phyloP scores from a whole-genome alignment of 257 asterid genomes.

The Solanum piurae region DNA sequence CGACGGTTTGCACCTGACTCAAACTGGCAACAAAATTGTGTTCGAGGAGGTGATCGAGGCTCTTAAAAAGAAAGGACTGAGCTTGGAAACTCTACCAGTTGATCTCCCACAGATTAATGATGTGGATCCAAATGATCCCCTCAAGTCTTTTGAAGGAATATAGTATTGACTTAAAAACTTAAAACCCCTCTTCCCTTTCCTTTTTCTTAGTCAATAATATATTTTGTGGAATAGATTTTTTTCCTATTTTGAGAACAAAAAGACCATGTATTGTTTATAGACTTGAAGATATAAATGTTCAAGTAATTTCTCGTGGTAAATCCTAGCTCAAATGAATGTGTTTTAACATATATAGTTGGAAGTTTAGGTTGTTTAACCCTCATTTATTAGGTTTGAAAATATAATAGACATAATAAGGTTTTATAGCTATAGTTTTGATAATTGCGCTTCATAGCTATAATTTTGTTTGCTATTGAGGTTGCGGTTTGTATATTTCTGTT shows the following conservation, averaged over 20 bases:
- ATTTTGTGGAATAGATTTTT: neutral
- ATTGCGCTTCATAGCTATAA: too few relatives aligned
- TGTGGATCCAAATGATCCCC: conserved; percentile 49
- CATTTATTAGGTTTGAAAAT: too few relatives aligned
- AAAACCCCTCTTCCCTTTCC: neutral
- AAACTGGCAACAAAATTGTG: conserved; percentile 43
- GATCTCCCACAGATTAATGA: conserved; percentile 41
- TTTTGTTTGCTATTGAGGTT: too few relatives aligned
- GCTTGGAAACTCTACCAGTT: conserved; percentile 28
- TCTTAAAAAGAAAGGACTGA: conserved; percentile 30
- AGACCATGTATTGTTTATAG: neutral
- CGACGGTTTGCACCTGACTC: conserved; percentile 69
- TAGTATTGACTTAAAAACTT: neutral
- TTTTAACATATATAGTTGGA: neutral
- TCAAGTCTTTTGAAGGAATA: conserved; percentile 32
- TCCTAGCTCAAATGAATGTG: neutral
- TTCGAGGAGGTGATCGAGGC: conserved; percentile 40
- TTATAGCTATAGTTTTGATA: too few relatives aligned
- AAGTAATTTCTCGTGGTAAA: neutral
- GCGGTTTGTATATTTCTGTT: too few relatives aligned
- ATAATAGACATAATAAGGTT: too few relatives aligned
- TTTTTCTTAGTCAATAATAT: neutral
- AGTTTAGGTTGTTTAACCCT: neutral
- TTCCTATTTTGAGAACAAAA: neutral
- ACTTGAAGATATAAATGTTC: neutral